These are phyloP conservation scores for Millerago galiae DNA, from an alignment of 805 yeast species.

Conservation along the genomic window DNA sequence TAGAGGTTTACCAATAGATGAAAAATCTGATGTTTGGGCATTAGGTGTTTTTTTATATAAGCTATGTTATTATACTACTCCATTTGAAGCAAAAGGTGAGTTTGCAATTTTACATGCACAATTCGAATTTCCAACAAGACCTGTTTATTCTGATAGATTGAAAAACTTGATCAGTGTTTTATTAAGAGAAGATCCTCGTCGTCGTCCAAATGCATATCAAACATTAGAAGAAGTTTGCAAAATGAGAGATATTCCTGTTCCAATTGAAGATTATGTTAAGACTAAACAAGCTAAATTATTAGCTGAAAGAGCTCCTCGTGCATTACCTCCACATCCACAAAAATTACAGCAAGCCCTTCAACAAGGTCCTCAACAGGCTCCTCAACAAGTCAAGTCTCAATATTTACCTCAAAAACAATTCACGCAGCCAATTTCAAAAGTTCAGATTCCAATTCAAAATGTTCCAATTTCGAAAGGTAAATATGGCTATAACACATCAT, in stretches of 20 bases:
- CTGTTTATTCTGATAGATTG: constrained; percentile 54
- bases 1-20: constrained; percentile 66
- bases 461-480: constrained; percentile 5
- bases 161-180: constrained; percentile 58
- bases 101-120: constrained; percentile 53
- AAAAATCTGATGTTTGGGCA: constrained; percentile 84
- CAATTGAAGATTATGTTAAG: constrained; percentile 33
- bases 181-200: constrained; percentile 57
- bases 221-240: constrained; percentile 60
- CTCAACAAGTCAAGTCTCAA: neutral
- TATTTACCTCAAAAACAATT: neutral
- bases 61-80: constrained; percentile 75
- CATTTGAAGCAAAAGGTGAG: constrained; percentile 67
- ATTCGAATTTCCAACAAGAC: constrained; percentile 46
- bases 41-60: constrained; percentile 73
- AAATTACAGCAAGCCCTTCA: constrained; percentile 1
- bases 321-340: constrained; percentile 1
- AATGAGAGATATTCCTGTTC: constrained; percentile 46
- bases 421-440: neutral
- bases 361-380: constrained; percentile 3
- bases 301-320: constrained; percentile 2
- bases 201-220: constrained; percentile 71
- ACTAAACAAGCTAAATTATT: constrained; percentile 16
- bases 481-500: constrained; percentile 4
- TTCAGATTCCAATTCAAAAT: constrained; percentile 7